phyloP scores from a whole-genome alignment of 2,329 filamentous ascomycete species.

The Cladophialophora carrionii region DNA sequence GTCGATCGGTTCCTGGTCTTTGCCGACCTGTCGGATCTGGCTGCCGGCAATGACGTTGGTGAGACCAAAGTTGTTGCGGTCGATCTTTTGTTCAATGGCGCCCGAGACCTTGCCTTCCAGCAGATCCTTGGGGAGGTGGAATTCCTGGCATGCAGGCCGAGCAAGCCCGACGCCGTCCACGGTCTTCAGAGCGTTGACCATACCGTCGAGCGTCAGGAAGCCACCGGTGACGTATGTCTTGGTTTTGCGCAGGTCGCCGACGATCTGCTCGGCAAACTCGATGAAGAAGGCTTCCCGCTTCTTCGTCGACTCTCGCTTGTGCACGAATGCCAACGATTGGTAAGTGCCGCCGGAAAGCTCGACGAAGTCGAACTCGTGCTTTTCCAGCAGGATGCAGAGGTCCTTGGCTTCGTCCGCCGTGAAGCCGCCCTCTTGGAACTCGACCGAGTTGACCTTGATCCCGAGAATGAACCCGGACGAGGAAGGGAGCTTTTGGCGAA shows the following conservation, averaged over 20 bases:
- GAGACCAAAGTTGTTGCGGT: slow-evolving; percentile 58
- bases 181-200: slow-evolving; percentile 61
- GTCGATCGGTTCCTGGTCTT: slow-evolving; percentile 59
- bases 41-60: slow-evolving; percentile 54
- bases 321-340: slow-evolving; percentile 56
- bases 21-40: slow-evolving; percentile 58
- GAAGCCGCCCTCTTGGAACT: slow-evolving; percentile 55
- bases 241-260: slow-evolving; percentile 55
- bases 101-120: slow-evolving; percentile 47
- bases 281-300: slow-evolving; percentile 64
- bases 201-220: slow-evolving; percentile 58
- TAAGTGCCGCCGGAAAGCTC: slow-evolving; percentile 66
- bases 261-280: slow-evolving; percentile 61
- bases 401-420: slow-evolving; percentile 55
- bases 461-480: slow-evolving; percentile 51
- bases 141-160: slow-evolving; percentile 57
- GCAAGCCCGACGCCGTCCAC: slow-evolving; percentile 66
- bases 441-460: slow-evolving; percentile 62
- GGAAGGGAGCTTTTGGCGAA: slow-evolving; percentile 32
- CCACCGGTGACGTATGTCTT: slow-evolving; percentile 64
- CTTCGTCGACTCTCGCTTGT: slow-evolving; percentile 59
- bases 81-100: slow-evolving; percentile 54
- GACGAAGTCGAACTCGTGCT: slow-evolving; percentile 51
- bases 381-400: slow-evolving; percentile 46
- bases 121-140: slow-evolving; percentile 41